Base-by-base conservation (phyloP, 495 filamentous ascomycete species). In the Mytilinidion resinicola region DNA sequence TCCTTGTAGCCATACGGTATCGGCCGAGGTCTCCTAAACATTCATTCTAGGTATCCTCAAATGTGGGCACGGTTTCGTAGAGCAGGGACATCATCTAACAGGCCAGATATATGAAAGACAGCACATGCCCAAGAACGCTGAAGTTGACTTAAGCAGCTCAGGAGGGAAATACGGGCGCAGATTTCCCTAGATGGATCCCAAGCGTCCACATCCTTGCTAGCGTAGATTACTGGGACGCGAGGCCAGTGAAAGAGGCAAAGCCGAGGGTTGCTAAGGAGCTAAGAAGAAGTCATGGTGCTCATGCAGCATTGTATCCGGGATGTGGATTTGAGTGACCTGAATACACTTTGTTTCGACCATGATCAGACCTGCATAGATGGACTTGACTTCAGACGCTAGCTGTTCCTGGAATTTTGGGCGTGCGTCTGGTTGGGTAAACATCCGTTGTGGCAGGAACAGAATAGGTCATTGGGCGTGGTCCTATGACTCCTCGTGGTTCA, bases 21-120 rank as follows among this genome's bases (percentile, higher is more conserved):
- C 82, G 70, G 0, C 80, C 85, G 1, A 91, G 70, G 67, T 91
- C 88, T 0, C 89, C 88, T 0, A 95, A 74, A 62, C 89, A 95
- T 60, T 95, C 90, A 19, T 93, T 86, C 90, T 90, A 95, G 0
- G 86, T 92, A 41, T 90, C 86, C 55, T 85, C 78, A 62, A 90
- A 93, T 0, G 77, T 70, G 1, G 84, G 78, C 0, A 90, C 84
- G 0, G 84, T 89, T 65, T 91, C 87, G 53, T 85, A 78, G 30
- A 53, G 44, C 12, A 57, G 21, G 0, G 86, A 84, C 78, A 92
- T 85, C 81, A 89, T 88, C 17, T 85, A 84, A 62, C 92, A 92
- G 0, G 89, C 87, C 25, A 90, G 69, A 57, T 89, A 88, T 37
- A 95, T 88, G 63, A 90, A 95, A 0, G 83, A 78, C 0, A 91